Base-by-base conservation (phyloP, 1,284 basidiomycete genomes). In the Malassezia restricta region DNA sequence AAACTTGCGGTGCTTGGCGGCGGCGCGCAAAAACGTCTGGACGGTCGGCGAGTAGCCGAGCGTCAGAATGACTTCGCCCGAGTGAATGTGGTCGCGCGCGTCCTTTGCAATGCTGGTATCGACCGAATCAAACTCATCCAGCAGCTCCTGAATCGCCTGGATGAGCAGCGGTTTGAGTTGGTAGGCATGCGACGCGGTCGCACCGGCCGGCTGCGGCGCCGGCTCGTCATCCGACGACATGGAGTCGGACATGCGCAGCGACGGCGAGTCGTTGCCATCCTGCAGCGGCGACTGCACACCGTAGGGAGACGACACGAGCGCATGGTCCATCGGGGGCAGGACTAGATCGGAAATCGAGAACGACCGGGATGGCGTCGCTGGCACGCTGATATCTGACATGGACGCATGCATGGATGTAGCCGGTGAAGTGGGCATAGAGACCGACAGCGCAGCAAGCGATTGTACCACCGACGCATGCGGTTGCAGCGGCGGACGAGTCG, bases 11-110 rank as follows among this genome's bases (percentile, higher is more conserved):
- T 88, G 82, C 63, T 87, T 85, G 17, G 85, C 86, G 1, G 90
- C 92, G 9, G 86, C 79, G 73, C 87, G 90, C 47, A 98, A 77
- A 76, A 96, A 98, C 2, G 84, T 79, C 72, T 90, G 87, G n/a
- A 96, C 89, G 0, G 92, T 96, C 38, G 89, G 92, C 4, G 56
- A 61, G 75, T 87, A 82, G n/a, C 91, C 91, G 38, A 98, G 80
- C 0, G 92, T 98, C 58, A 98, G 76, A 61, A 98, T 90, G 62
- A 95, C 91, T 74, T 98, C 92, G 61, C 94, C 89, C 8, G 88
- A 88, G 75, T 96, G 91, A 57, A 98, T 87, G 74, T 98, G 92
- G 74, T 95, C 90, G 72, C 83, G 85, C 1, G 91, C 88, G 57
- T 87, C 88, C 76, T 88, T 92, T 4, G 88, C 87, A 9, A 98